These are phyloP conservation scores for Jacaranda mimosifolia DNA, from an alignment of 257 asterid genomes.

Conservation along the genomic window DNA sequence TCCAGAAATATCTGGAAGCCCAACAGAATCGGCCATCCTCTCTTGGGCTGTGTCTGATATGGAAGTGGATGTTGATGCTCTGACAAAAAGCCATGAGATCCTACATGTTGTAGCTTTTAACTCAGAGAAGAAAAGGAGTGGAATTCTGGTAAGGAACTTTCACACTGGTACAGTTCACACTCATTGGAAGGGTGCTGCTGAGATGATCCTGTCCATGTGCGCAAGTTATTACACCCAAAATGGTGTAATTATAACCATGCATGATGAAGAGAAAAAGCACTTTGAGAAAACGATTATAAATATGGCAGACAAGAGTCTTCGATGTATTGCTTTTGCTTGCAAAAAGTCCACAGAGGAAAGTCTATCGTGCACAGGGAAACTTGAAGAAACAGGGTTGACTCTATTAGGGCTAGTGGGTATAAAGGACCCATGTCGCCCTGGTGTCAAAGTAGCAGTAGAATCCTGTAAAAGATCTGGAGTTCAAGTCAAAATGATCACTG, in stretches of 20 bases:
- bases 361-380: not conserved
- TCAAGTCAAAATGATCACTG: constrained; percentile 63
- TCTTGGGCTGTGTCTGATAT: constrained; percentile 42
- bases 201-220: constrained; percentile 60
- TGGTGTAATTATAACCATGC: no score
- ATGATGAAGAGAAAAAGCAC: constrained; percentile 26
- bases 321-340: constrained; percentile 63
- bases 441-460: constrained; percentile 58
- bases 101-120: constrained; percentile 33
- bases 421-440: constrained; percentile 64
- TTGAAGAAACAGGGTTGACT: constrained; percentile 43
- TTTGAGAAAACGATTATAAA: constrained; percentile 47
- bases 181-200: constrained; percentile 82
- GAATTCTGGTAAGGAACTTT: constrained; percentile 12
- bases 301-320: constrained; percentile 62
- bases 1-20: constrained; percentile 42
- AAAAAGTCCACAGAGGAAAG: constrained; percentile 33
- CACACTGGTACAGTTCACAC: constrained; percentile 37
- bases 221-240: no score
- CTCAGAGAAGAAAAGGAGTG: constrained; percentile 35
- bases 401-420: constrained; percentile 60
- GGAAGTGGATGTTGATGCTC: constrained; percentile 38
- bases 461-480: constrained; percentile 65
- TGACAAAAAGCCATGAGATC: constrained; percentile 3
- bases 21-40: constrained; percentile 49